These are phyloP conservation scores for Ophioceras dolichostomum DNA, from an alignment of 2,329 filamentous ascomycete genomes.

Conservation along the genomic window DNA sequence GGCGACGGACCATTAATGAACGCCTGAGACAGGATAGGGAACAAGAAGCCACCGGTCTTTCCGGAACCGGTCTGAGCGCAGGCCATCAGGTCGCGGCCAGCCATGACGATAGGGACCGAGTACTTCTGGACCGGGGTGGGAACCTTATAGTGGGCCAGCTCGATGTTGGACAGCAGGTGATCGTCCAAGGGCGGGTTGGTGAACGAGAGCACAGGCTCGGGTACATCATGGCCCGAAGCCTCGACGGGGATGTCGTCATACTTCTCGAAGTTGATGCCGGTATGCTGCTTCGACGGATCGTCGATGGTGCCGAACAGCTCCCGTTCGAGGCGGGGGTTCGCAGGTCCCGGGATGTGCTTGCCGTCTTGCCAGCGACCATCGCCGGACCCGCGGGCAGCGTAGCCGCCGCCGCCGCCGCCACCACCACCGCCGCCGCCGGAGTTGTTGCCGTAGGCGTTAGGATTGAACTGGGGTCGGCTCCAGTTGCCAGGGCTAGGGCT, in stretches of 20 bases:
- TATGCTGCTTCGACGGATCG: slow-evolving; percentile 90
- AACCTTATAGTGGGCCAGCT: slow-evolving; percentile 85
- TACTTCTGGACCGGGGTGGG: slow-evolving; percentile 99
- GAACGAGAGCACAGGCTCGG: slow-evolving; percentile 83
- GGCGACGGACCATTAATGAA: slow-evolving; percentile 78
- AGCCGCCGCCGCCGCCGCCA: slow-evolving; percentile 37
- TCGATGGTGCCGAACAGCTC: slow-evolving; percentile 88
- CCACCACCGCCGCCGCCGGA: slow-evolving; percentile 24
- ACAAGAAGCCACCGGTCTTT: slow-evolving; percentile 99
- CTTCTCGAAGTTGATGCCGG: slow-evolving; percentile 99
- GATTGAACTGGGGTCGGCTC: slow-evolving; percentile 38
- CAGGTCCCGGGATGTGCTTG: slow-evolving; percentile 84
- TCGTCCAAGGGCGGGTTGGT: slow-evolving; percentile 91
- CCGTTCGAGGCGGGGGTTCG: slow-evolving; percentile 82
- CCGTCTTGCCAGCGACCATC: slow-evolving; percentile 95
- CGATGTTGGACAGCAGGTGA: slow-evolving; percentile 86
- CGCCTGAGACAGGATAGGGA: slow-evolving; percentile 96
- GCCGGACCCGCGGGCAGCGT: slow-evolving; percentile 66
- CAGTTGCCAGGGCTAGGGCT: slow-evolving; percentile 9
- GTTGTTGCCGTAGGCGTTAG: slow-evolving; percentile 48
- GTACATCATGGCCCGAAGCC: slow-evolving; percentile 86
- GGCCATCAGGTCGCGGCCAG: slow-evolving; percentile 95
- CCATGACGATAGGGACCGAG: slow-evolving; percentile 98
- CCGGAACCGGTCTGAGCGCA: slow-evolving; percentile 99
- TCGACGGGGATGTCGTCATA: slow-evolving; percentile 99